Base-by-base conservation (phyloP, 73 alveolate genomes). In the Effrenium voratum region DNA sequence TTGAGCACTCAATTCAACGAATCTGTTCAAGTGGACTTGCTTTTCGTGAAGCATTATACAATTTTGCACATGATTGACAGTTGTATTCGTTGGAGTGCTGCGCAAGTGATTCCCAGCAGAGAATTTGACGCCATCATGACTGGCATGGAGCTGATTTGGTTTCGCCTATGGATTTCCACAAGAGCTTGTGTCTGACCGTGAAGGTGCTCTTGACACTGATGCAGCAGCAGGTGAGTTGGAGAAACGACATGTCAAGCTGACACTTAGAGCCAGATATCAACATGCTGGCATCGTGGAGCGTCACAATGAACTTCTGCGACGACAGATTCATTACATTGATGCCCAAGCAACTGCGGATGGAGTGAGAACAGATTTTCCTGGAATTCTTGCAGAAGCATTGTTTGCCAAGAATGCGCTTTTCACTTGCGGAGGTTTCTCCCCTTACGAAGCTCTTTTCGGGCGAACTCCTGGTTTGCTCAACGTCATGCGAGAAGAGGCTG, bases 381-480 rank as follows among this genome's bases (percentile, higher is more conserved):
- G 13, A 24, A 24, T 55, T 13, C 24, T 55, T 13, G 70, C 13
- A 13, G 70, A 55, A 55, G 13, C 70, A 15, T 13, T 55, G 70
- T 55, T 55, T 55, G 70, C 70, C 32, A 55, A 55, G 28, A 77
- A 77, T 32, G 88, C 60, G 26, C 19, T 77, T 36, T 43, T 45
- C 24, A 10, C 55, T 36, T 4, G 5, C 57, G 88, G 88, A 0
- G 88, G 88, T 22, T 24, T 46, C 43, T 77, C 88, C 12, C 88
- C 88, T 40, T 77, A 34, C 24, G 63, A 77, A 38, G 88, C 88
- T 6, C 63, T 77, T 3, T 77, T 77, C 19, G 88, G 88, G 2
- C 15, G 88, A 3, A 77, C 88, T 40, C 88, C 88, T 19, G 63
- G 63, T 41, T 43, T 77, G 45, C 36, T 44, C 24, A 46, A 38